Conservation (phyloP, 2,329 filamentous ascomycete genomes). For the Venturia carpophila region DNA sequence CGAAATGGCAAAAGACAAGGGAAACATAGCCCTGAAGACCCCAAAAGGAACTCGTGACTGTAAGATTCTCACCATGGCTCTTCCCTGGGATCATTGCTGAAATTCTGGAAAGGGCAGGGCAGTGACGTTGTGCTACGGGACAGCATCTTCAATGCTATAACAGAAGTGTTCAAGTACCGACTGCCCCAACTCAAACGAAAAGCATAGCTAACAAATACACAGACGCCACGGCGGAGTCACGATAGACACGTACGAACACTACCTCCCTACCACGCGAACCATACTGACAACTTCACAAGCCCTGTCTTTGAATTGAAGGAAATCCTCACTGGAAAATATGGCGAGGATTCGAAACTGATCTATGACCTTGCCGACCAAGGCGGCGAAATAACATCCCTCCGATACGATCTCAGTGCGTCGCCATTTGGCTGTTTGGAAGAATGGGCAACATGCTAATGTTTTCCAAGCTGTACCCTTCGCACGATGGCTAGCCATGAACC, state of each 20-base stretch:
- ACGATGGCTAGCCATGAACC: slow-evolving; percentile 88
- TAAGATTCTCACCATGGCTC: neutral
- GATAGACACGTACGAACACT: slow-evolving; percentile 54
- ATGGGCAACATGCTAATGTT: neutral
- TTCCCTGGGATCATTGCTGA: neutral
- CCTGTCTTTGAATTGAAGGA: slow-evolving; percentile 73
- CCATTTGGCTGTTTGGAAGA: neutral
- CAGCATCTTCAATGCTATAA: slow-evolving; percentile 69
- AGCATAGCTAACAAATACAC: neutral
- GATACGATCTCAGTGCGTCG: slow-evolving; percentile 64
- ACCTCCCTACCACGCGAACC: neutral
- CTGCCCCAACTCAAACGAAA: too few relatives aligned
- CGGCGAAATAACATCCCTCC: slow-evolving; percentile 73
- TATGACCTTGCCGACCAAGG: slow-evolving; percentile 85
- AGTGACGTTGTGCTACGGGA: slow-evolving; percentile 73
- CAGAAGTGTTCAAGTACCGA: slow-evolving; percentile 69
- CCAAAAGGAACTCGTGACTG: slow-evolving; percentile 89
- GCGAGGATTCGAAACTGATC: slow-evolving; percentile 86
- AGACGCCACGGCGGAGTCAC: slow-evolving; percentile 62
- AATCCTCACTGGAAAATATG: slow-evolving; percentile 77
- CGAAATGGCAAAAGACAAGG: slow-evolving; percentile 18
- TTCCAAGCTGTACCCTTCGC: slow-evolving; percentile 66
- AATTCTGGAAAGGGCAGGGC: slow-evolving; percentile 44
- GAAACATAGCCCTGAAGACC: slow-evolving; percentile 61
- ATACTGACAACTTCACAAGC: slow-evolving; percentile 3